A percentile compares a stretch with the other conserved stretches of the same genome.
These are phyloP conservation scores for Fraxinus velutina DNA, from an alignment of 305 asterid genomes.

Conservation along the genomic window DNA sequence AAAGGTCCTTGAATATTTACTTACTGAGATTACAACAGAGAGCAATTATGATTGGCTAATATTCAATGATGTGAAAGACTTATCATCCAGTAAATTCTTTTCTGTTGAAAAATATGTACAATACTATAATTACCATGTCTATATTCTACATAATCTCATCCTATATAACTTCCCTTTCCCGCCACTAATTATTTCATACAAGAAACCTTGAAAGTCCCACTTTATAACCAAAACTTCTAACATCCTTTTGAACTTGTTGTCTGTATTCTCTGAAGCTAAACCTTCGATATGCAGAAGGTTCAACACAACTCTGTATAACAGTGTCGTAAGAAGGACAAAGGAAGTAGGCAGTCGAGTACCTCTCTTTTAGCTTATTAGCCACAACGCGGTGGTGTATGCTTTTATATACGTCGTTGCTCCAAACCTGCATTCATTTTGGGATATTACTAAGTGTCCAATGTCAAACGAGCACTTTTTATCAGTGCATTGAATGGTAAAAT, in stretches of 20 bases:
- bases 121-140: background rate
- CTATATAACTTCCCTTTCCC: background rate
- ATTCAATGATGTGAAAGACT: background rate
- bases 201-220: constrained; percentile 58
- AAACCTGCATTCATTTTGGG: constrained; percentile 42
- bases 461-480: background rate
- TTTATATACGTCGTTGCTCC: constrained; percentile 55
- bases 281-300: constrained; percentile 40
- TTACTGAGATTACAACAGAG: background rate
- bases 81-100: background rate
- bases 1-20: background rate
- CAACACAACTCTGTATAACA: constrained; percentile 30
- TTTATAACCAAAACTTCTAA: constrained; percentile 41
- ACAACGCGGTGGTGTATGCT: constrained; percentile 67
- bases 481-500: background rate
- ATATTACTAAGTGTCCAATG: background rate
- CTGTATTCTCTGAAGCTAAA: constrained; percentile 52
- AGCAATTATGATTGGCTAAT: background rate
- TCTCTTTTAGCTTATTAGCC: constrained; percentile 41
- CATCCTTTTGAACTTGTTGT: constrained; percentile 49
- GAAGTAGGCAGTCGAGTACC: constrained; percentile 64
- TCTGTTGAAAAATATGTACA: background rate
- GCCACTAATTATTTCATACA: constrained; percentile 5
- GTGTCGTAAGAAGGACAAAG: constrained; percentile 54
- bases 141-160: background rate